These are phyloP conservation scores for Mycothermus thermophilus DNA, from an alignment of 495 filamentous ascomycete species.

Conservation along the genomic window DNA sequence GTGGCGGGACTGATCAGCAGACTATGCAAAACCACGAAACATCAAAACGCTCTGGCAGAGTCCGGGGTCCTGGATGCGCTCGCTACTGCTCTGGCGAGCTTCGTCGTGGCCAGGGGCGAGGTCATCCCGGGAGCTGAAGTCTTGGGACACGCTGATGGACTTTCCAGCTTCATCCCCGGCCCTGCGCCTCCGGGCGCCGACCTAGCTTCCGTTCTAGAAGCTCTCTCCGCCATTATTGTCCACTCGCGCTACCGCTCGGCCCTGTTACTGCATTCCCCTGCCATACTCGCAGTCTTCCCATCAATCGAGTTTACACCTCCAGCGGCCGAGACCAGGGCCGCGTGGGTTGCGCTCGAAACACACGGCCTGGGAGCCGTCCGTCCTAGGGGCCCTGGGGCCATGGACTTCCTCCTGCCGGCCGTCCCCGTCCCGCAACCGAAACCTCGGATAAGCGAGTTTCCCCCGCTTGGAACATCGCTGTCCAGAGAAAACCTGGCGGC, in stretches of 20 bases:
- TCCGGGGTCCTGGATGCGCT: conserved; percentile 66
- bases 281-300: conserved; percentile 60
- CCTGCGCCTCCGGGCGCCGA: conserved; percentile 46
- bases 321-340: conserved; percentile 12
- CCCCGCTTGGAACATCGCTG: conserved; percentile 39
- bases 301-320: conserved; percentile 17
- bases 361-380: conserved; percentile 13
- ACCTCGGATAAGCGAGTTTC: conserved; percentile 29
- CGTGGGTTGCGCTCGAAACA: conserved; percentile 26
- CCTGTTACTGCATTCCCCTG: conserved; percentile 63
- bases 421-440: conserved; percentile 19
- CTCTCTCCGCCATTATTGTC: conserved; percentile 63
- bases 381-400: conserved; percentile 28
- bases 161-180: conserved; percentile 33
- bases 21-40: conserved; percentile 50
- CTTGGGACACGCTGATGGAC: conserved; percentile 27
- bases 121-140: conserved; percentile 44
- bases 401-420: conserved; percentile 47
- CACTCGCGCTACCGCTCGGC: conserved; percentile 65
- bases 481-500: conserved; percentile 24
- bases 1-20: conserved; percentile 49
- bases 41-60: conserved; percentile 55
- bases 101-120: conserved; percentile 53
- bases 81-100: conserved; percentile 60
- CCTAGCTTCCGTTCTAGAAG: conserved; percentile 61